phyloP scores from a whole-genome alignment of 306 rosid genomes.

The Fragaria ananassa region DNA sequence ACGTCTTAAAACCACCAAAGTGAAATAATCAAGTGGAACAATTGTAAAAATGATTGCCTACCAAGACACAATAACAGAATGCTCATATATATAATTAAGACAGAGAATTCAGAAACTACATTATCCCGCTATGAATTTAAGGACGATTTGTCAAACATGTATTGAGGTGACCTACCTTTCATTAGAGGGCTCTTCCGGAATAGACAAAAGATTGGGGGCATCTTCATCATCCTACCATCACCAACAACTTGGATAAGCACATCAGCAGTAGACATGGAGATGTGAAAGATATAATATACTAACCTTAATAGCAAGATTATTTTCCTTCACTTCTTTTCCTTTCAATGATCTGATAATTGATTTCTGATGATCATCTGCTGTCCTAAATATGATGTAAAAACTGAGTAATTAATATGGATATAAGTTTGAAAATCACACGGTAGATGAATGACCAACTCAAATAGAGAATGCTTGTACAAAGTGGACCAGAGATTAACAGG shows the following conservation, averaged over 20 bases:
- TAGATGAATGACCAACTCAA: not conserved
- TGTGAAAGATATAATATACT: constrained; percentile 24
- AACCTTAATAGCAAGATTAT: constrained; percentile 34
- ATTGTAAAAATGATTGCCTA: not conserved
- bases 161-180: not conserved
- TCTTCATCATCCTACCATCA: constrained; percentile 14
- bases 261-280: constrained; percentile 12
- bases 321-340: constrained; percentile 23
- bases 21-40: not conserved
- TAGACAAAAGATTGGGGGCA: not conserved
- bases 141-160: not conserved
- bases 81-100: not conserved
- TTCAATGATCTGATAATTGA: constrained; percentile 19
- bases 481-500: not conserved
- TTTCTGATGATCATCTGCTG: constrained; percentile 12
- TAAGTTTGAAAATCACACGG: not conserved
- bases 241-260: constrained; percentile 7
- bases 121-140: not conserved
- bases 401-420: not conserved
- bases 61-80: not conserved
- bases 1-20: not conserved
- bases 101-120: not conserved
- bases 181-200: not conserved
- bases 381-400: not conserved
- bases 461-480: not conserved